Percentiles rank a stretch among this genome's conserved stretches.
Conservation (phyloP, 179 eudicot species). For the Camellia oleifera region DNA sequence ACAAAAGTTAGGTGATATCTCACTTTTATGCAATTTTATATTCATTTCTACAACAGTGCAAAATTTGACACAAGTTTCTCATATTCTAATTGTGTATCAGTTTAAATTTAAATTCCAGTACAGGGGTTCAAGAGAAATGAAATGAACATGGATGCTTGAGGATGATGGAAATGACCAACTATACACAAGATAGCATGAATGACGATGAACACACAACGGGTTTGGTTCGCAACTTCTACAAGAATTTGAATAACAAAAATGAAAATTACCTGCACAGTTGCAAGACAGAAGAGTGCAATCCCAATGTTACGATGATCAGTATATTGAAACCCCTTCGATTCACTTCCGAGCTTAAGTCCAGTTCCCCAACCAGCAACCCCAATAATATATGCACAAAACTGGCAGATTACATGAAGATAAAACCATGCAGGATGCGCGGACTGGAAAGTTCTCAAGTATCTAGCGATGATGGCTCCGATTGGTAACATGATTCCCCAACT, state of each 20-base stretch:
- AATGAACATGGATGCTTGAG: not conserved
- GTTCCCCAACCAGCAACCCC: conserved; percentile 85
- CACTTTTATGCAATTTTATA: not conserved
- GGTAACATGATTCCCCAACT: conserved; percentile 84
- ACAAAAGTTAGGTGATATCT: not conserved
- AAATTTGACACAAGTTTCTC: not conserved
- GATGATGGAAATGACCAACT: not conserved
- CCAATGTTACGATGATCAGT: conserved; percentile 43
- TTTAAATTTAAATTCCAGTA: not conserved
- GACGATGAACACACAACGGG: not conserved
- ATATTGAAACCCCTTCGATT: conserved; percentile 42
- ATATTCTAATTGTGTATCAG: not conserved
- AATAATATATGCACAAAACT: conserved; percentile 53
- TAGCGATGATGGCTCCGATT: conserved; percentile 52
- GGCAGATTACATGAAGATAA: conserved; percentile 57
- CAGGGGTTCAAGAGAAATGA: conserved; percentile 1
- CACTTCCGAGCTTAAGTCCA: conserved; percentile 65
- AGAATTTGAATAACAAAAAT: not conserved
- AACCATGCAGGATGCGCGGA: conserved; percentile 78
- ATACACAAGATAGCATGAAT: not conserved
- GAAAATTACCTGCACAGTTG: conserved; percentile 42
- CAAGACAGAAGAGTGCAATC: conserved; percentile 41
- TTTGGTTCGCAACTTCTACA: not conserved
- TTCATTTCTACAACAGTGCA: not conserved
- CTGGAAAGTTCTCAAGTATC: conserved; percentile 53